Base-by-base conservation (phyloP, 2,329 filamentous ascomycete genomes). In the Penicillium frequentans region DNA sequence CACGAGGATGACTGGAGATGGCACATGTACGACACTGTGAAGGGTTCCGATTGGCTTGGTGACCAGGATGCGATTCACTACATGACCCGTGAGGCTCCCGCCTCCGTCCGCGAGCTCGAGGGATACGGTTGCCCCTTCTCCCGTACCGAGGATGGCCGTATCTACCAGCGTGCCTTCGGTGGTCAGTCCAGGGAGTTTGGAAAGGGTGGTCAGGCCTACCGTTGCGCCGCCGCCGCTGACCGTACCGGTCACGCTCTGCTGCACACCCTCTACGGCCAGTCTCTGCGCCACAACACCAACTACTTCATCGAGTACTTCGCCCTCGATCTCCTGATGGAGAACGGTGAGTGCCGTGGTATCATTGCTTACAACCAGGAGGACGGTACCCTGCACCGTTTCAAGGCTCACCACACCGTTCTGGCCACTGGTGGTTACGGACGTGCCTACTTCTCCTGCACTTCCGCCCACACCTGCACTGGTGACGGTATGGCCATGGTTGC, bases 301-400 rank as follows among this genome's bases (percentile, higher is more conserved):
- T 99, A 97, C 85, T 98, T 99, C 81, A 97, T 99, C 77, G 95
- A 98, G 80, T 98, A 93, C 84, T 99, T 98, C 77, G 95, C 93
- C 69, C 85, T 96, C 66, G 95, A 98, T 75, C 82, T 98, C 78
- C 90, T 99, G 71, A 98, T 98, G 95, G 90, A 97, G 81, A 90
- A 96, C 70, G 93, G 93, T 60, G 90, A 93, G 78, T 98, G 93
- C 84, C 93, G 93, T 67, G 95, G 95, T 86, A 90, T 98, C 66
- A 84, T 98, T 66, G 93, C 93, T 58, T 97, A 97, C 81, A 98
- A 97, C 85, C 93, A 97, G 81, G 93, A 99, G 81, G 95, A 99
- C 73, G 95, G 95, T 64, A 98, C 93, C 31, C 87, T 98, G 60
- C 95, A 99, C 83, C 88, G 95, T 72, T 97, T 99, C 88, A 87